phyloP scores from a whole-genome alignment of 2,329 filamentous ascomycete species.

The Metarhizium brunneum region DNA sequence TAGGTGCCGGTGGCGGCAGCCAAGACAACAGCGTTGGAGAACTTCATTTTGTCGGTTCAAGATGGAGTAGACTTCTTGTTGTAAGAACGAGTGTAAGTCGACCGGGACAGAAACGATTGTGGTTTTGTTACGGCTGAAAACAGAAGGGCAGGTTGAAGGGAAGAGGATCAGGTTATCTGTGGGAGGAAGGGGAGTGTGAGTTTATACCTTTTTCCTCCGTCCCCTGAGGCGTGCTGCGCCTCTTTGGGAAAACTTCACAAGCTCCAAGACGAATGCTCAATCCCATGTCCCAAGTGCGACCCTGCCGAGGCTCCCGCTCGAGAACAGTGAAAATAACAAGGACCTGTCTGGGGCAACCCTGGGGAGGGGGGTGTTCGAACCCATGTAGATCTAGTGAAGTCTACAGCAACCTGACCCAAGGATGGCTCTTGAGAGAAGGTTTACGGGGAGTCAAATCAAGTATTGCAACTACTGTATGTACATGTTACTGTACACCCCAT shows the following conservation, averaged over 20 bases:
- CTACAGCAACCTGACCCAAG: background rate
- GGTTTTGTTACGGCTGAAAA: background rate
- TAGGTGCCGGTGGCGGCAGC: slow-evolving; percentile 9
- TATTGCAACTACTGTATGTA: too few species aligned
- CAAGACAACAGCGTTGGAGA: slow-evolving; percentile 7
- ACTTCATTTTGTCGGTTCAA: slow-evolving; percentile 11
- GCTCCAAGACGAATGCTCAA: background rate
- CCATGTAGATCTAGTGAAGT: background rate
- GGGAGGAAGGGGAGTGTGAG: background rate
- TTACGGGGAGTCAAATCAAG: background rate
- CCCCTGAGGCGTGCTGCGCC: background rate
- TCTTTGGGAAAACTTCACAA: background rate
- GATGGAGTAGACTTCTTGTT: background rate
- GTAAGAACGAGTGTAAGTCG: slow-evolving; percentile 8
- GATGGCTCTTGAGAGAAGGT: background rate
- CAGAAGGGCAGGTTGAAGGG: slow-evolving; percentile 2
- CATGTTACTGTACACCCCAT: background rate
- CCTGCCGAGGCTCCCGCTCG: slow-evolving; percentile 1
- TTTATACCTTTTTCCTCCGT: slow-evolving; percentile 4
- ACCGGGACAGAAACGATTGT: slow-evolving; percentile 1
- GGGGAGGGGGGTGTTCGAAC: background rate
- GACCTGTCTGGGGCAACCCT: background rate
- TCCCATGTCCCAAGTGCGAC: background rate
- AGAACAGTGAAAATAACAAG: background rate
- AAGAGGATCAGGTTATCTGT: background rate